A percentile compares a stretch with the other conserved stretches of the same genome.
Conservation (phyloP, 2,329 filamentous ascomycete genomes). For the Piedraia hortae region DNA sequence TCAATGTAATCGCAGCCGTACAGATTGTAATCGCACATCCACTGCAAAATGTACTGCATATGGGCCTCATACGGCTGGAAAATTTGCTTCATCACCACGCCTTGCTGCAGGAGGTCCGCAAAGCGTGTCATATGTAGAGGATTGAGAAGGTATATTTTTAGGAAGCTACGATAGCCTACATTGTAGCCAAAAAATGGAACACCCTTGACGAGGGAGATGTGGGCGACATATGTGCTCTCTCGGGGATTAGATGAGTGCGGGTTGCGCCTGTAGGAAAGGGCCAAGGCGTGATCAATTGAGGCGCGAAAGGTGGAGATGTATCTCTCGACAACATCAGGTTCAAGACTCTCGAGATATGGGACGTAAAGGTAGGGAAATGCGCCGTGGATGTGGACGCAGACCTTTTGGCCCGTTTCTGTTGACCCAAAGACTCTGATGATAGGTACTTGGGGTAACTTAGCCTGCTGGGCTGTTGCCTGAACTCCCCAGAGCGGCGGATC, state of each 20-base stretch:
- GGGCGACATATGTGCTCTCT: conserved; percentile 54
- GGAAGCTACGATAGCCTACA: conserved; percentile 69
- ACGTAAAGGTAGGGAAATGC: conserved; percentile 91
- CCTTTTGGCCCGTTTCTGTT: conserved; percentile 82
- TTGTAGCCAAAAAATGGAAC: conserved; percentile 89
- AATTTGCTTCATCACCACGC: conserved; percentile 53
- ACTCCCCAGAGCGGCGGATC: conserved; percentile 43
- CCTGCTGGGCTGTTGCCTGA: conserved; percentile 27
- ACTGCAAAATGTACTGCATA: conserved; percentile 73
- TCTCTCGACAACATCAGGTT: conserved; percentile 29
- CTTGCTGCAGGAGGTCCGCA: conserved; percentile 64
- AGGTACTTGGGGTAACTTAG: conserved; percentile 46
- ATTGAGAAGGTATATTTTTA: conserved; percentile 88
- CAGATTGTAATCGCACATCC: conserved; percentile 95
- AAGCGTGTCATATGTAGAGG: conserved; percentile 66
- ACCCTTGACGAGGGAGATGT: conserved; percentile 77
- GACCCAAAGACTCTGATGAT: conserved; percentile 77
- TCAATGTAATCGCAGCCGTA: conserved; percentile 70
- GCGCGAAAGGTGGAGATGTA: conserved; percentile 57
- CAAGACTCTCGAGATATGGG: conserved; percentile 7
- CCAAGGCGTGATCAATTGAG: conserved; percentile 74
- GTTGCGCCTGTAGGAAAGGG: conserved; percentile 58
- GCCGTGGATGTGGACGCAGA: conserved; percentile 86
- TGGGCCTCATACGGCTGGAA: conserved; percentile 91
- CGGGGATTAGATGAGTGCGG: conserved; percentile 27